These are phyloP conservation scores for Colletotrichum caudatum DNA, from an alignment of 2,329 filamentous ascomycete species.

Conservation along the genomic window DNA sequence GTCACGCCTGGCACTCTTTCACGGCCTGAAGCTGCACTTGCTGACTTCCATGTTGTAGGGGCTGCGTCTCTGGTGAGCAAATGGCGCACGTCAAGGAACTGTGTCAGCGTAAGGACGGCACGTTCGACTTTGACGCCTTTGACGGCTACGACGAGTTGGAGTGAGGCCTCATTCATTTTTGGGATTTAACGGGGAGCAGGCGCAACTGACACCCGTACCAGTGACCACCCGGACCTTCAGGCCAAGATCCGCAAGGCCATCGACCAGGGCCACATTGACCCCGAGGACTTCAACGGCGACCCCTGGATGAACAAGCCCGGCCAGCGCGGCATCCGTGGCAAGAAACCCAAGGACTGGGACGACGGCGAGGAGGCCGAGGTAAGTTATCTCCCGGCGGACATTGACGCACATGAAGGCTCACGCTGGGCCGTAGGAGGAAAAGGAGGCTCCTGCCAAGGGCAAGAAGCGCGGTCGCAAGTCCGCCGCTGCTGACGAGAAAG, in stretches of 20 bases:
- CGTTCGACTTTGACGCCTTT: conserved; percentile 73
- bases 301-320: conserved; percentile 79
- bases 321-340: conserved; percentile 70
- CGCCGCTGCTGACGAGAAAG: conserved; percentile 41
- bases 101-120: conserved; percentile 60
- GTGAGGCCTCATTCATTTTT: conserved; percentile 46
- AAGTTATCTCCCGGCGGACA: background rate
- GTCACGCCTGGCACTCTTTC: background rate
- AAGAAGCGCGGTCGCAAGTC: conserved; percentile 42
- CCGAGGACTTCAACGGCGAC: conserved; percentile 90
- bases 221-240: conserved; percentile 70
- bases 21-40: background rate
- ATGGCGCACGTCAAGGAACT: conserved; percentile 73
- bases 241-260: conserved; percentile 80
- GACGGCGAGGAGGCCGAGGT: conserved; percentile 39
- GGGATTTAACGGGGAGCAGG: background rate
- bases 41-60: conserved; percentile 66
- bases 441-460: conserved; percentile 43
- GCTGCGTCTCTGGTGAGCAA: conserved; percentile 84
- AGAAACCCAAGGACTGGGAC: conserved; percentile 47
- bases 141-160: conserved; percentile 84
- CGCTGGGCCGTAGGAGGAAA: conserved; percentile 48
- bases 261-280: conserved; percentile 81
- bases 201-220: conserved; percentile 43
- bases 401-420: background rate